Percentiles rank a stretch among this genome's conserved stretches.
phyloP scores from a whole-genome alignment of 345 rosid genomes.

The Chamaenerion angustifolium region DNA sequence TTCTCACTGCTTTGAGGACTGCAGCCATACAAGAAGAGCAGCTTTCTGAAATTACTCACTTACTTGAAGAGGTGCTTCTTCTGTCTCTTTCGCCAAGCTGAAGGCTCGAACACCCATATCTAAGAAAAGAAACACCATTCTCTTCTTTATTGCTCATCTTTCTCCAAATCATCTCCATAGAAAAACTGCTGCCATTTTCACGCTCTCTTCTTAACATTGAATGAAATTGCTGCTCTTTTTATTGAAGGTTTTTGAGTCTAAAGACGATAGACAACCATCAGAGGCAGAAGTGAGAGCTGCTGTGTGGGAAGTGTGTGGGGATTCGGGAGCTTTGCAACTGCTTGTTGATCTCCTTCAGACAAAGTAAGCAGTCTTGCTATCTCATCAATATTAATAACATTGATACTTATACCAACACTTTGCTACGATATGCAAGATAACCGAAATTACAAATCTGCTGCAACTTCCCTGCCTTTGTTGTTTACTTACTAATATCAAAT shows the following conservation, averaged over 20 bases:
- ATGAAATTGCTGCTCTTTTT: slow-evolving; percentile 4
- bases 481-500: too few relatives aligned
- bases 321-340: slow-evolving; percentile 84
- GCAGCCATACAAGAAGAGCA: slow-evolving; percentile 69
- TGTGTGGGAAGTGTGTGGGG: slow-evolving; percentile 87
- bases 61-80: slow-evolving; percentile 68
- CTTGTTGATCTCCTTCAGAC: slow-evolving; percentile 78
- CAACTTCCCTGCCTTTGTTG: too few relatives aligned
- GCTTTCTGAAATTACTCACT: slow-evolving; percentile 46
- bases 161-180: too few relatives aligned
- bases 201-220: neutral
- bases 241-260: slow-evolving; percentile 51
- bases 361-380: slow-evolving; percentile 27
- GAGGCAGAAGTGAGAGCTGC: slow-evolving; percentile 80
- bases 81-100: neutral
- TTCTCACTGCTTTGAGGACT: slow-evolving; percentile 72
- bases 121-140: neutral
- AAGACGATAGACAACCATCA: slow-evolving; percentile 49
- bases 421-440: too few relatives aligned
- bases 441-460: too few relatives aligned
- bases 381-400: neutral
- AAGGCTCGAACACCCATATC: too few relatives aligned
- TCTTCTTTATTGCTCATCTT: neutral
- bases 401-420: neutral
- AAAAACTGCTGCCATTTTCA: too few relatives aligned